Evolutionary conservation across 2,329 filamentous ascomycete genomes (phyloP).

Genomic region (Claviceps sp.): DNA sequence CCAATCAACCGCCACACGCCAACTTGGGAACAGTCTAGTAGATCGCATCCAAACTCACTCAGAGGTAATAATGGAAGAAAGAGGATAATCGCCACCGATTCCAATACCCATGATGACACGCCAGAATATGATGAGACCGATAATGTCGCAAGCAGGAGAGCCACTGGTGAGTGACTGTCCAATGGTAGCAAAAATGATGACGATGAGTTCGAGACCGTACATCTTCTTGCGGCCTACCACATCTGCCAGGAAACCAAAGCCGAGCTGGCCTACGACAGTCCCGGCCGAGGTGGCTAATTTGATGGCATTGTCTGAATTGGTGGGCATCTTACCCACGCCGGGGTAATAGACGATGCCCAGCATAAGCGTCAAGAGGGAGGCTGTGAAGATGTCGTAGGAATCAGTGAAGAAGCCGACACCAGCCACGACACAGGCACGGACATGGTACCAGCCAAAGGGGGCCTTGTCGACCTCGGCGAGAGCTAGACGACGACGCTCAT

Average conservation of each 20-base stretch:
- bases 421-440: constrained; percentile 62
- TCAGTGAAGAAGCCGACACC: constrained; percentile 86
- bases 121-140: constrained; percentile 66
- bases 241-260: constrained; percentile 69
- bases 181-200: constrained; percentile 68
- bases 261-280: constrained; percentile 70
- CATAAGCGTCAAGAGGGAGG: constrained; percentile 61
- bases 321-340: constrained; percentile 44
- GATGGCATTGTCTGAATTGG: constrained; percentile 62
- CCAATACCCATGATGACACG: constrained; percentile 53
- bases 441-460: constrained; percentile 73
- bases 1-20: neutral
- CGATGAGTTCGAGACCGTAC: constrained; percentile 65
- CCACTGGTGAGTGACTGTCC: constrained; percentile 54
- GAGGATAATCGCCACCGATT: constrained; percentile 52
- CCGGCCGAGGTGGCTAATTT: constrained; percentile 76
- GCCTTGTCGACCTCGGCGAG: constrained; percentile 74
- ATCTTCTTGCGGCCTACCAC: constrained; percentile 57
- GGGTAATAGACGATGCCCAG: constrained; percentile 66
- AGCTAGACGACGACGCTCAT: constrained; percentile 65
- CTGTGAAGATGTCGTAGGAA: constrained; percentile 72
- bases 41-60: constrained; percentile 38
- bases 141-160: constrained; percentile 48
- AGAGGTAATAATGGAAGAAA: constrained; percentile 73
- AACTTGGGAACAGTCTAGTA: neutral